Evolutionary conservation across 2,329 filamentous ascomycete genomes (phyloP).

Genomic region (Botrytis squamosa): DNA sequence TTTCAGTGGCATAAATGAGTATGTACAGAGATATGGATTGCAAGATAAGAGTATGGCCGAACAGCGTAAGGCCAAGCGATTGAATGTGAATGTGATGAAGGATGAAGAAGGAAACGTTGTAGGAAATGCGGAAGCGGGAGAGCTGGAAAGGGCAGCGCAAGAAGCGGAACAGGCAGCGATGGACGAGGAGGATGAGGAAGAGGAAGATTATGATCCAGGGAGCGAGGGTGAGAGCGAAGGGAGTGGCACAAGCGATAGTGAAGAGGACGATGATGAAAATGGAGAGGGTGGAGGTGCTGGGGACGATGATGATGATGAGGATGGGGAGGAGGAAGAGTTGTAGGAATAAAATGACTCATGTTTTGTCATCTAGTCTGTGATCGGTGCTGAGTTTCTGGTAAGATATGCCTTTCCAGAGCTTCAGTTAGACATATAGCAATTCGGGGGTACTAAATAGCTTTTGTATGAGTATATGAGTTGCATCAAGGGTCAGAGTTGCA

Average conservation of each 20-base stretch:
- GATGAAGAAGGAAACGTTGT: slow-evolving; percentile 44
- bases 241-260: slow-evolving; percentile 29
- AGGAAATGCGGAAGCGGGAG: slow-evolving; percentile 42
- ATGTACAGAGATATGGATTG: slow-evolving; percentile 59
- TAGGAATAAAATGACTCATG: neutral
- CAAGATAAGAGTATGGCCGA: slow-evolving; percentile 70
- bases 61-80: slow-evolving; percentile 61
- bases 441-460: neutral
- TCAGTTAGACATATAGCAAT: neutral
- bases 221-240: slow-evolving; percentile 43
- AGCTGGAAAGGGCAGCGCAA: slow-evolving; percentile 36
- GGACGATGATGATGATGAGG: slow-evolving; percentile 29
- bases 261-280: slow-evolving; percentile 39
- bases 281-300: slow-evolving; percentile 41
- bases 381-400: neutral
- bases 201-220: slow-evolving; percentile 63
- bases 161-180: slow-evolving; percentile 46
- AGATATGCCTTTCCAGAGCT: neutral
- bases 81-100: slow-evolving; percentile 53
- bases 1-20: slow-evolving; percentile 62
- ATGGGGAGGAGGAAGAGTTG: slow-evolving; percentile 24
- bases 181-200: slow-evolving; percentile 62
- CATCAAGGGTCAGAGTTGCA: neutral
- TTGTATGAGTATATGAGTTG: neutral
- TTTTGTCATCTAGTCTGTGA: neutral